Evolutionary conservation across 805 yeast genomes (phyloP).

Genomic region (Ogataea saltuana): DNA sequence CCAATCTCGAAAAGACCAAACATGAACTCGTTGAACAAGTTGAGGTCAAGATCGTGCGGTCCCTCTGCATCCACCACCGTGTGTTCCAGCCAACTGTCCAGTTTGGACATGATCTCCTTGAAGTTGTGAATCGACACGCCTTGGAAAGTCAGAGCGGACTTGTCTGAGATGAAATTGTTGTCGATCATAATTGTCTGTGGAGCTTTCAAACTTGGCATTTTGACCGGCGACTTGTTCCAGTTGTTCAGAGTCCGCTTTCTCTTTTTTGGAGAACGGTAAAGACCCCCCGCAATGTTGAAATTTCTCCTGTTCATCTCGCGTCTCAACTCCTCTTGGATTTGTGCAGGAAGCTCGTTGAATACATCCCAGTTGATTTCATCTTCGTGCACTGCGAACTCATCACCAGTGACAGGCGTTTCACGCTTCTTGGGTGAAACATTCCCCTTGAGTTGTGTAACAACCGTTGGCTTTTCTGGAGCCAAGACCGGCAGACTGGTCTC

Average conservation of each 20-base stretch:
- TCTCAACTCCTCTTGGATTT: constrained; percentile 62
- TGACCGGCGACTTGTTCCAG: constrained; percentile 11
- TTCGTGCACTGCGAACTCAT: constrained; percentile 7
- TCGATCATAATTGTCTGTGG: constrained; percentile 9
- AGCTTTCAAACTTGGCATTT: constrained; percentile 10
- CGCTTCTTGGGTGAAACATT: neutral
- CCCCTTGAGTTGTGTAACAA: constrained; percentile 11
- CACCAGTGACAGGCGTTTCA: neutral
- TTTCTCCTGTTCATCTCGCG: constrained; percentile 49
- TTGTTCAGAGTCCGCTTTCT: constrained; percentile 13
- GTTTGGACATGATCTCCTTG: constrained; percentile 12
- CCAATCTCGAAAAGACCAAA: constrained; percentile 24
- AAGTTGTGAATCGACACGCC: constrained; percentile 22
- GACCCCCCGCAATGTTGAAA: constrained; percentile 15
- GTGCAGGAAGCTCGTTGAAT: constrained; percentile 62
- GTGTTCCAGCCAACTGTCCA: constrained; percentile 29
- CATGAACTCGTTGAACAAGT: constrained; percentile 32
- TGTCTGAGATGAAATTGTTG: constrained; percentile 11
- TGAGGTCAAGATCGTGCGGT: constrained; percentile 29
- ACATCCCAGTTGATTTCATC: constrained; percentile 62
- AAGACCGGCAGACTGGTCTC: no score
- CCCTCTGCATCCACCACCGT: constrained; percentile 22
- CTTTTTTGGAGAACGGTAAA: constrained; percentile 26
- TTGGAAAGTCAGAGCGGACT: constrained; percentile 25
- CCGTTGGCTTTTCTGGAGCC: no score